A percentile compares a stretch with the other conserved stretches of the same genome.
Conservation (phyloP, 2,329 filamentous ascomycete genomes). For the Fusarium longipes region DNA sequence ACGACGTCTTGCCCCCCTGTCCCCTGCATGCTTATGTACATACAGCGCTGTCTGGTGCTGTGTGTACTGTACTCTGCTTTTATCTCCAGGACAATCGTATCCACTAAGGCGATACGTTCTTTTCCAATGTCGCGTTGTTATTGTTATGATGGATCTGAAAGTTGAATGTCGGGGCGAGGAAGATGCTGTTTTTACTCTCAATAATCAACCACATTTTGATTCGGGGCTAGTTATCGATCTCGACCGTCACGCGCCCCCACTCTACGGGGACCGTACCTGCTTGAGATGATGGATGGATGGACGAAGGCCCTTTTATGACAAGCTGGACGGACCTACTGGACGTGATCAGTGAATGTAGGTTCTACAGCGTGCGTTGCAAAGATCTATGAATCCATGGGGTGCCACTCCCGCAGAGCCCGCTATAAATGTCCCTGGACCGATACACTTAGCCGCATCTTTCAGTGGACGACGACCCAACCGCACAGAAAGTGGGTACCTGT, state of each 20-base stretch:
- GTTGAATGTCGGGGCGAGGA: not conserved
- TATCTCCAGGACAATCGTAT: constrained; percentile 30
- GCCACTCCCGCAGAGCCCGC: constrained; percentile 8
- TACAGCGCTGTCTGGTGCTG: constrained; percentile 6
- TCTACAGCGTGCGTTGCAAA: not conserved
- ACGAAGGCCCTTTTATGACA: not conserved
- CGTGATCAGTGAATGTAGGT: not conserved
- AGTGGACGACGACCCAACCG: not conserved
- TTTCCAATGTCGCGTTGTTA: constrained; percentile 10
- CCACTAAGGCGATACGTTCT: constrained; percentile 33
- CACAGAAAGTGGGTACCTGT: not conserved
- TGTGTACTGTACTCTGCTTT: constrained; percentile 7
- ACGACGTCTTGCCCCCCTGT: constrained; percentile 40
- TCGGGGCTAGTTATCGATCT: constrained; percentile 28
- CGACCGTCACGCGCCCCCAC: constrained; percentile 21
- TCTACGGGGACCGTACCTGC: not conserved
- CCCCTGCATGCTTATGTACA: constrained; percentile 38
- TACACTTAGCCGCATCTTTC: constrained; percentile 4
- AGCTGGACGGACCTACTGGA: not conserved
- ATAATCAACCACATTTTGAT: constrained; percentile 4
- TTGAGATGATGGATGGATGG: not conserved
- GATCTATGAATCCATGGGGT: not conserved
- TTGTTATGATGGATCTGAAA: constrained; percentile 18
- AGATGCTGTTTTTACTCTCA: constrained; percentile 10
- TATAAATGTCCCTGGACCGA: constrained; percentile 2